phyloP scores from a whole-genome alignment of 331 rosid species.

The Quercus tomentella region DNA sequence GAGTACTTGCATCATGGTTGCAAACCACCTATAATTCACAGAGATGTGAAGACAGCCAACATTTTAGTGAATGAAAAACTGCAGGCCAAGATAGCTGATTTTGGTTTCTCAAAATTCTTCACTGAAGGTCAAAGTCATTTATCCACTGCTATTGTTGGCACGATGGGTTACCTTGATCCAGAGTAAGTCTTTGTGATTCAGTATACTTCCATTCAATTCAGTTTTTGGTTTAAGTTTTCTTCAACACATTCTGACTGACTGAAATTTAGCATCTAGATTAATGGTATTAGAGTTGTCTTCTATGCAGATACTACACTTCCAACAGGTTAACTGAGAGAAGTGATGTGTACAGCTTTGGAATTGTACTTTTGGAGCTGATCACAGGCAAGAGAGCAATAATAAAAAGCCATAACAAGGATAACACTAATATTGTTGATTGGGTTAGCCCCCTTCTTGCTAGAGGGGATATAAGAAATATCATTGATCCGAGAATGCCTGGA shows the following conservation, averaged over 20 bases:
- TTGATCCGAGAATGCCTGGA: constrained; percentile 10
- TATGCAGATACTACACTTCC: constrained; percentile 12
- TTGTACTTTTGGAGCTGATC: constrained; percentile 22
- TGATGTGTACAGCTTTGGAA: constrained; percentile 37
- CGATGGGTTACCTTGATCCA: constrained; percentile 33
- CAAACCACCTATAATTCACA: constrained; percentile 43
- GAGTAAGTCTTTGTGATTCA: constrained; percentile 16
- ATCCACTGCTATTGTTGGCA: constrained; percentile 24
- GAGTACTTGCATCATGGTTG: constrained; percentile 49
- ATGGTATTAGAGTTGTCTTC: background rate
- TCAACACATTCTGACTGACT: background rate
- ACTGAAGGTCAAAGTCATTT: constrained; percentile 16
- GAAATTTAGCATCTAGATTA: background rate
- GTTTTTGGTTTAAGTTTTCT: background rate
- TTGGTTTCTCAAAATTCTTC: constrained; percentile 33
- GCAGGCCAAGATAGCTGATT: constrained; percentile 47
- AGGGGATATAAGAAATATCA: constrained; percentile 13
- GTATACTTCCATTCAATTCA: background rate
- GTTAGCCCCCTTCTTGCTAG: constrained; percentile 8
- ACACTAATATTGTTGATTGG: constrained; percentile 15
- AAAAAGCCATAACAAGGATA: background rate
- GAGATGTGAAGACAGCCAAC: constrained; percentile 42
- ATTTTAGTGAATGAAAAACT: constrained; percentile 34
- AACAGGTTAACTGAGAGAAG: constrained; percentile 16
- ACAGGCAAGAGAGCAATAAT: background rate